Conservation (phyloP, 169 alveolate genomes). For the Plasmodium cynomolgi region DNA sequence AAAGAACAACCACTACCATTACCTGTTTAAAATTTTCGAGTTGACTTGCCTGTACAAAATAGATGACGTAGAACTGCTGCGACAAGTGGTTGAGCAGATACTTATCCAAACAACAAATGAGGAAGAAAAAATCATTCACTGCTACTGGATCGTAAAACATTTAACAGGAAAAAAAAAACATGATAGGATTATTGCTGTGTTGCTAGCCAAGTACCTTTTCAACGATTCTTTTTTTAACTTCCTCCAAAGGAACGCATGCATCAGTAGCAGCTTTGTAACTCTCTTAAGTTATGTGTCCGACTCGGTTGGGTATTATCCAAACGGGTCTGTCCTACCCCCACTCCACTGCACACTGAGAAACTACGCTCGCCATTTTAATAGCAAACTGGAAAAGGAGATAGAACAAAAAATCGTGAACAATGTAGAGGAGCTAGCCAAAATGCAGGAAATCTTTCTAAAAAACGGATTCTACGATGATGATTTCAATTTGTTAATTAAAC, state of each 20-base stretch:
- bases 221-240: slow-evolving; percentile 7
- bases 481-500: slow-evolving; percentile 20
- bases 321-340: background rate
- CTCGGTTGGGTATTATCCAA: background rate
- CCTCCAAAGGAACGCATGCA: background rate
- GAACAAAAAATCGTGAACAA: background rate
- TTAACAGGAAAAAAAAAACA: slow-evolving; percentile 12
- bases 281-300: slow-evolving; percentile 11
- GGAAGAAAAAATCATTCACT: slow-evolving; percentile 19
- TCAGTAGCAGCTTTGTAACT: background rate
- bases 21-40: slow-evolving; percentile 17
- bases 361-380: slow-evolving; percentile 10
- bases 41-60: slow-evolving; percentile 18
- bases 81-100: slow-evolving; percentile 8
- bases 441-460: slow-evolving; percentile 27
- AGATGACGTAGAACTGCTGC: background rate
- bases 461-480: background rate
- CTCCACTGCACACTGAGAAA: background rate
- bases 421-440: background rate
- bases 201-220: slow-evolving; percentile 16
- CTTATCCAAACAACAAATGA: slow-evolving; percentile 5
- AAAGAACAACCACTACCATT: background rate
- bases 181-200: background rate
- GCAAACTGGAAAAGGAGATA: background rate
- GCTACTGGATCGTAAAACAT: slow-evolving; percentile 43